Percentiles rank a stretch among this genome's conserved stretches.
phyloP scores from a whole-genome alignment of 352 stramenopile species.

The Blastocystis sp. region DNA sequence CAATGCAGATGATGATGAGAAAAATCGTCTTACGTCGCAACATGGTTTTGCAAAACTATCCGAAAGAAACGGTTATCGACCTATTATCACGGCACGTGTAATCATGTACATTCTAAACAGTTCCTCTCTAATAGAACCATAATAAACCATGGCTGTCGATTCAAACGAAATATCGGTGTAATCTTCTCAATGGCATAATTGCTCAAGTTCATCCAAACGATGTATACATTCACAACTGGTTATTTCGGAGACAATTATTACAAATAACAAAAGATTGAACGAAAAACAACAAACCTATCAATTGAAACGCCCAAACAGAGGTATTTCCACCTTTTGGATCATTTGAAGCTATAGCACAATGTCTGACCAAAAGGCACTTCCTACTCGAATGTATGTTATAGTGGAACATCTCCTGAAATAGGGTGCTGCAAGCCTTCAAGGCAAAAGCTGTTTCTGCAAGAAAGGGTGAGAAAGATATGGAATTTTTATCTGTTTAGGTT shows the following conservation, averaged over 20 bases:
- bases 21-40: not conserved
- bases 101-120: no score
- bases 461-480: slow-evolving; percentile 69
- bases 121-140: no score
- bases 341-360: slow-evolving; percentile 55
- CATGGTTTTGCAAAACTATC: not conserved
- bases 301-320: slow-evolving; percentile 19
- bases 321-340: slow-evolving; percentile 32
- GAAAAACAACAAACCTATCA: not conserved
- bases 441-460: slow-evolving; percentile 74
- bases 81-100: no score
- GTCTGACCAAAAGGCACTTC: slow-evolving; percentile 60
- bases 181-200: no score
- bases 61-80: not conserved
- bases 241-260: no score
- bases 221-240: no score
- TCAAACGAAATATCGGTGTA: no score
- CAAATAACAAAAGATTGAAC: not conserved
- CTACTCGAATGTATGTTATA: slow-evolving; percentile 57
- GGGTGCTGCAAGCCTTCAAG: slow-evolving; percentile 77
- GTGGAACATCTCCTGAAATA: slow-evolving; percentile 60
- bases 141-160: no score
- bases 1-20: not conserved
- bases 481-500: slow-evolving; percentile 65
- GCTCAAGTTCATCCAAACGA: no score